These are phyloP conservation scores for Rhynchospora tenuis DNA, from an alignment of 176 grass and related monocot species.

Conservation along the genomic window DNA sequence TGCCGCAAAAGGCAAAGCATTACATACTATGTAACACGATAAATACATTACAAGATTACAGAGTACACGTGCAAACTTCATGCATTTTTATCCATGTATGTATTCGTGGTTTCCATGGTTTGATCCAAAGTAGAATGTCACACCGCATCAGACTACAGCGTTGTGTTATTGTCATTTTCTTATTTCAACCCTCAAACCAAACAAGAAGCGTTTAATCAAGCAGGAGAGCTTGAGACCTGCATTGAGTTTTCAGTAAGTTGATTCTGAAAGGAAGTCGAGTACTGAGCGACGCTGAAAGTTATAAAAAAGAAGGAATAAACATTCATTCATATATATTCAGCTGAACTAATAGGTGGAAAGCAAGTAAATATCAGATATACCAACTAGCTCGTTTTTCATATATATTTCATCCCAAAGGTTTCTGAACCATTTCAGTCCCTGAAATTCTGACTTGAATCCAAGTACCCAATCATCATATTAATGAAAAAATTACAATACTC, in stretches of 20 bases:
- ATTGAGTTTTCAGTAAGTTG: constrained; percentile 48
- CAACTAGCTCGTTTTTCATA: not conserved
- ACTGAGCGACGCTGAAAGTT: constrained; percentile 47
- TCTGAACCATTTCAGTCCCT: not conserved
- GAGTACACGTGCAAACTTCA: not conserved
- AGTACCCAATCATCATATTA: not conserved
- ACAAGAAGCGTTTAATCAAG: not conserved
- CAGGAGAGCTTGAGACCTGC: not conserved
- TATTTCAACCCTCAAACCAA: not conserved
- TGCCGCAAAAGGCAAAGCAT: not conserved
- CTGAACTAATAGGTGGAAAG: not conserved
- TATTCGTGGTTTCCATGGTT: not conserved
- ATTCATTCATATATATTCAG: not conserved
- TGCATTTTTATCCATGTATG: not conserved
- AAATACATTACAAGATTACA: not conserved
- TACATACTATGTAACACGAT: not conserved
- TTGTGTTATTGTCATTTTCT: not conserved
- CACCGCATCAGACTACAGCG: not conserved
- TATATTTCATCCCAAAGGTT: not conserved
- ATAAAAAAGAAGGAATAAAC: not conserved
- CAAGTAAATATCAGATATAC: not conserved
- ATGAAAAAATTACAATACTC: not conserved
- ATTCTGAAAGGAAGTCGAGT: constrained; percentile 59
- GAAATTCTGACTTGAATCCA: not conserved
- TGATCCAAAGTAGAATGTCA: not conserved